Percentiles rank a stretch among this genome's conserved stretches.
Conservation (phyloP, 78 protist species). For the Guillardia theta region DNA sequence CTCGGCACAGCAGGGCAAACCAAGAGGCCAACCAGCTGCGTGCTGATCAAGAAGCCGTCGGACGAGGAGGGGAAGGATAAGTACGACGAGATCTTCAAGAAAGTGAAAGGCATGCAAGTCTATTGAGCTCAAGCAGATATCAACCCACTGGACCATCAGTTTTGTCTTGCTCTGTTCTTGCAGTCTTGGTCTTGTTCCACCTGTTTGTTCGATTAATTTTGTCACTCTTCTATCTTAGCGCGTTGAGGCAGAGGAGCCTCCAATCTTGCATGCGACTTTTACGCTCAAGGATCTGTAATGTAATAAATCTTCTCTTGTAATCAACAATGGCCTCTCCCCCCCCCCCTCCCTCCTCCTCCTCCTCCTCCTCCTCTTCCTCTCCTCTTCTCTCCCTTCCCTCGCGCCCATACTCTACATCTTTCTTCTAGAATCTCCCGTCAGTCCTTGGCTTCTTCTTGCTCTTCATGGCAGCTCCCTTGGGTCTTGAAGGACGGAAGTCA, state of each 20-base stretch:
- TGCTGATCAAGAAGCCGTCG: neutral
- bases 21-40: constrained; percentile 84
- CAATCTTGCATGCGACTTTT: too few species aligned
- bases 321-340: neutral
- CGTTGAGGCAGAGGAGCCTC: too few species aligned
- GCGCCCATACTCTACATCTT: too few species aligned
- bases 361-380: neutral
- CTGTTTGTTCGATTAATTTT: neutral
- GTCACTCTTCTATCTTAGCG: neutral
- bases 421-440: too few species aligned
- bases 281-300: too few species aligned
- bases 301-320: neutral
- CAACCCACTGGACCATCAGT: too few species aligned
- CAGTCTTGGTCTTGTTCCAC: neutral
- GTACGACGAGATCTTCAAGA: constrained; percentile 4
- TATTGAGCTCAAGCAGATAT: too few species aligned
- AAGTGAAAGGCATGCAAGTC: neutral
- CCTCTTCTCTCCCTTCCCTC: neutral
- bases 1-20: constrained; percentile 91
- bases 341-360: neutral
- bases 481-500: too few species aligned
- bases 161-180: neutral
- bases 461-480: too few species aligned
- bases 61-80: neutral
- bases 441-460: too few species aligned